Conservation (phyloP, 2,329 filamentous ascomycete species). For the Claviceps humidiphila region DNA sequence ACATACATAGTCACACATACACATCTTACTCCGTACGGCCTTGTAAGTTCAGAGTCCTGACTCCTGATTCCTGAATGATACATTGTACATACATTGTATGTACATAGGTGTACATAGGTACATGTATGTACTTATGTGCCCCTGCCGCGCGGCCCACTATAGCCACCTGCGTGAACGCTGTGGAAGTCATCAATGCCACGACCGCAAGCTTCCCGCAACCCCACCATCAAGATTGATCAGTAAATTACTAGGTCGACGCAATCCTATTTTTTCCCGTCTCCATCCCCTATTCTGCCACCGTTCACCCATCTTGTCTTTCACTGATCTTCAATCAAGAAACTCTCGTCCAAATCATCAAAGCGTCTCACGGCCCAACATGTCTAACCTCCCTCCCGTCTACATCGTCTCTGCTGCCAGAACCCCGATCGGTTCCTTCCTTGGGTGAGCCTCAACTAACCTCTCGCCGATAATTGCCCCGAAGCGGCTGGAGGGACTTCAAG, state of each 20-base stretch:
- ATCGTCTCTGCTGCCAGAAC: conserved; percentile 88
- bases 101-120: too few relatives aligned
- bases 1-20: too few relatives aligned
- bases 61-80: too few relatives aligned
- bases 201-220: not conserved
- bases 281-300: not conserved
- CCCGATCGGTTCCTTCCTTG: conserved; percentile 86
- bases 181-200: not conserved
- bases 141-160: too few relatives aligned
- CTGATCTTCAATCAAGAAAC: not conserved
- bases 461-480: conserved; percentile 2
- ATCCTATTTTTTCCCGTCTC: not conserved
- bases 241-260: not conserved
- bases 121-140: too few relatives aligned
- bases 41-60: too few relatives aligned
- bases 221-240: not conserved
- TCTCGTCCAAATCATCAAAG: not conserved
- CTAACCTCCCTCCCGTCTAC: conserved; percentile 66
- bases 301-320: not conserved
- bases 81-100: too few relatives aligned
- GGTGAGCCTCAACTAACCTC: conserved; percentile 36
- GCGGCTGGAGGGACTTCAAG: not conserved
- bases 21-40: too few relatives aligned
- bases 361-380: not conserved
- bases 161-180: too few relatives aligned